Base-by-base conservation (phyloP, 2,329 filamentous ascomycete genomes). In the Ceratocystis variospora region DNA sequence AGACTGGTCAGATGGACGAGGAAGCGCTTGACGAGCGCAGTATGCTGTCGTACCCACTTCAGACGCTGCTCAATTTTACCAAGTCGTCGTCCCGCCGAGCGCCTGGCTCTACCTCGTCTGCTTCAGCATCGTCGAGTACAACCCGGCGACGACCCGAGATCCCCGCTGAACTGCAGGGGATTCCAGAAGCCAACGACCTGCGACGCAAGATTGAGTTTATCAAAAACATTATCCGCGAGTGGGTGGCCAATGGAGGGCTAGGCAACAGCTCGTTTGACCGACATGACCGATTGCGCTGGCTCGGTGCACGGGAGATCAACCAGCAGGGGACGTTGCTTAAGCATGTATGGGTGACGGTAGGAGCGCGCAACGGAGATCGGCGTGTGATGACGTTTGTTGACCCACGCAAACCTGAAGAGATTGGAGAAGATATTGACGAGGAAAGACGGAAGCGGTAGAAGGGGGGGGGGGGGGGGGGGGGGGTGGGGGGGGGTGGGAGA, bases 201-300 rank as follows among this genome's bases (percentile, higher is more conserved):
- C 83, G 86, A 44, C 80, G 79, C 71, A 93, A 93, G 77, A 81
- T 93, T 67, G 81, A 85, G 68, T 92, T 92, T 72, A 83, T 92
- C 71, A 80, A 81, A 70, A 76, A 80, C 63, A 81, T 90, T 17
- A 80, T 90, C 10, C 81, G 81, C 69, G 87, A 90, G 73, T 93
- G 89, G 89, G 82, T 85, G 12, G 71, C 73, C 66, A 86, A 87
- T 70, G 85, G 84, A 2, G 89, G 89, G 1, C 75, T 92, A 41
- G 89, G 89, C 64, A 85, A 84, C 73, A 84, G 82, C 70, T 78
- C 81, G 69, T 85, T 86, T 80, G 77, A 76, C 68, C 77, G 78
- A 65, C 79, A 81, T 53, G 73, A 75, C 10, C 78, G 84, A 17
- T 75, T 85, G 31, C 78, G 81, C 70, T 87, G 84, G 84, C 77